Evolutionary conservation across 228 moss, liverwort and hornwort species (phyloP), one percentile per base, ranked within the genome.

Genomic region (Sphagnum magellanicum): DNA sequence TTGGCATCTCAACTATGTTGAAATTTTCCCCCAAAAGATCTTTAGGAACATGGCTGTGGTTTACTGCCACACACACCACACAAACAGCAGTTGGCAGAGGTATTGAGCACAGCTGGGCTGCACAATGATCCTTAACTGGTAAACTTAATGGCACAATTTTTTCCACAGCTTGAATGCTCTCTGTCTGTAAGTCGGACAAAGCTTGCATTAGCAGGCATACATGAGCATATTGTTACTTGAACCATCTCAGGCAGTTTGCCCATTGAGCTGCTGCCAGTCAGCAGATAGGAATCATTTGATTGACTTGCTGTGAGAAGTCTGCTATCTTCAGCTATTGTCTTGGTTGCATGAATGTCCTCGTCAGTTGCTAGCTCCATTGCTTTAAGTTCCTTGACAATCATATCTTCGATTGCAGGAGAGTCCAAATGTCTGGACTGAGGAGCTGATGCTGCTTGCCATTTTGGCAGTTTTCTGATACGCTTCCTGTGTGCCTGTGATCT

Each of bases 381-480:
- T 7, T 76, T 58, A 57, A 74, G 76, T 59, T 81, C 78, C 58
- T 81, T 76, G 10, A 63, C 71, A 65, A 72, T 64, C 68, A 52
- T 59, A 68, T 48, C 68, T 59, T 72, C 64, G 5, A 73, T 70
- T 74, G 81, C 72, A 64, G 76, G 55, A 66, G 81, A 66, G 32
- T 60, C 50, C 47, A 67, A 68, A 61, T 67, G 55, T 68, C 72
- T 71, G 57, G 68, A 64, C 51, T 76, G 74, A 65, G 68, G 52
- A 68, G 66, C 63, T 65, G 85, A 73, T 51, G 53, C 59, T 60
- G 72, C 53, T 62, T 55, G 74, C 73, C 81, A 73, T 63, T 85
- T 77, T 16, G 81, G 61, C 63, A 73, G 79, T 77, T 79, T 81
- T 67, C 75, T 68, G 59, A 85, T 74, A 63, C 63, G 74, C 32